phyloP scores from a whole-genome alignment of 1,284 basidiomycete genomes.

The Austroboletus niveus region DNA sequence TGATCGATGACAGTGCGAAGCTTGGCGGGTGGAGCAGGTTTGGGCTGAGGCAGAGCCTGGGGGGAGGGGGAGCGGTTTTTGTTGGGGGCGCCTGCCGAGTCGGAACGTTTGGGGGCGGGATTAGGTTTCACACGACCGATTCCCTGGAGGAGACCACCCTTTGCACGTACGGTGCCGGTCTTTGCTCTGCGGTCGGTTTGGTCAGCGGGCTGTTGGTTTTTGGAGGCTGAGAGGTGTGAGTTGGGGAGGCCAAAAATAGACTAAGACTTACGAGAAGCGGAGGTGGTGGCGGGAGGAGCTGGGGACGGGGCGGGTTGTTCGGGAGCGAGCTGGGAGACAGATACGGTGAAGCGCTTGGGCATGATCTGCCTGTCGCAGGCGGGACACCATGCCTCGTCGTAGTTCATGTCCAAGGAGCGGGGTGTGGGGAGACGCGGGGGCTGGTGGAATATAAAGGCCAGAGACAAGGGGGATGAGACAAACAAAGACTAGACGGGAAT shows the following conservation, averaged over 20 bases:
- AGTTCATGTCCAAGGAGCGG: slow-evolving; percentile 44
- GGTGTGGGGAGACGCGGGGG: background rate
- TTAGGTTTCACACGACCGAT: slow-evolving; percentile 58
- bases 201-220: slow-evolving; percentile 29
- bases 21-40: slow-evolving; percentile 38
- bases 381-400: slow-evolving; percentile 70
- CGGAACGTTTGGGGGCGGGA: slow-evolving; percentile 47
- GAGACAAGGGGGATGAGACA: slow-evolving; percentile 23
- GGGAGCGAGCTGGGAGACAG: slow-evolving; percentile 30
- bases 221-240: slow-evolving; percentile 19
- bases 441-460: slow-evolving; percentile 13
- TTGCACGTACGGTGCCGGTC: slow-evolving; percentile 40
- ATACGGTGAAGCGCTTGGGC: slow-evolving; percentile 61
- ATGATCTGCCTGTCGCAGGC: slow-evolving; percentile 68
- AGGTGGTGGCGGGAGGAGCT: slow-evolving; percentile 31
- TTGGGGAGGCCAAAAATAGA: slow-evolving; percentile 26
- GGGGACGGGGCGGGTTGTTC: slow-evolving; percentile 22
- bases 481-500: slow-evolving; percentile 8
- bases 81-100: slow-evolving; percentile 26
- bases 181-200: slow-evolving; percentile 34
- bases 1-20: slow-evolving; percentile 71
- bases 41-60: slow-evolving; percentile 22
- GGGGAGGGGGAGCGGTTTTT: slow-evolving; percentile 23
- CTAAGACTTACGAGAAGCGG: slow-evolving; percentile 33
- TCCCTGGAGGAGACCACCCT: slow-evolving; percentile 56